Percentiles rank a stretch among this genome's conserved stretches.
These are phyloP conservation scores for Diaporthe capsici DNA, from an alignment of 2,329 filamentous ascomycete species.

Conservation along the genomic window DNA sequence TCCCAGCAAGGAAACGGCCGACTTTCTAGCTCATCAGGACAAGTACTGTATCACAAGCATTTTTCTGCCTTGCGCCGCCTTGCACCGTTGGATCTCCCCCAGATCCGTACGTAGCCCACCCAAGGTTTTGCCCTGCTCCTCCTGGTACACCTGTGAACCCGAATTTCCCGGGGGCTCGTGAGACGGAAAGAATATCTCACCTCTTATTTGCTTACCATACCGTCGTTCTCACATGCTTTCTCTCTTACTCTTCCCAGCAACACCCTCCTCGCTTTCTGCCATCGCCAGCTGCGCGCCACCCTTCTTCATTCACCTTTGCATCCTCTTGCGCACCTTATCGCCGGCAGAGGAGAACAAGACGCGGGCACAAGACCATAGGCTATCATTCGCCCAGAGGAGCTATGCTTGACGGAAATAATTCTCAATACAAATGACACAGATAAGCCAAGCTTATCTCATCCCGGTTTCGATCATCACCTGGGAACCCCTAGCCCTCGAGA, in stretches of 20 bases:
- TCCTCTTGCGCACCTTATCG: conserved; percentile 12
- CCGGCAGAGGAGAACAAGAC: conserved; percentile 5
- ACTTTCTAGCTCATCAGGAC: conserved; percentile 6
- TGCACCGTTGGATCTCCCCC: conserved; percentile 1
- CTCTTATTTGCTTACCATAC: conserved; percentile 15
- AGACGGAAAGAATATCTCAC: conserved; percentile 24
- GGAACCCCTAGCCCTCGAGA: conserved; percentile 41
- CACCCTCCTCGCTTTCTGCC: conserved; percentile 3
- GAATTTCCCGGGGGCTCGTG: conserved; percentile 11
- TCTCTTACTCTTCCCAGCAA: not conserved
- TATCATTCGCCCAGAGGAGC: conserved; percentile 28
- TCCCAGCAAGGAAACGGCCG: conserved; percentile 21
- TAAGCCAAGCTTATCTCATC: conserved; percentile 71
- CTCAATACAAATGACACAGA: conserved; percentile 66
- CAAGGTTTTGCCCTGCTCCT: conserved; percentile 21
- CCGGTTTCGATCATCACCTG: conserved; percentile 68
- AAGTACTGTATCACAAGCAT: conserved; percentile 25
- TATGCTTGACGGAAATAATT: conserved; percentile 41
- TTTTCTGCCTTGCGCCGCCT: conserved; percentile 3
- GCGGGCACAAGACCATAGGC: conserved; percentile 17
- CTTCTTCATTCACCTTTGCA: not conserved
- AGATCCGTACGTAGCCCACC: conserved; percentile 20
- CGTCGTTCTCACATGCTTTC: conserved; percentile 36
- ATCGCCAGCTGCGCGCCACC: not conserved
- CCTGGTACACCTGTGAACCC: conserved; percentile 1